A percentile compares a stretch with the other conserved stretches of the same genome.
phyloP scores from a whole-genome alignment of 805 yeast species.

The Geotrichum ghanense region DNA sequence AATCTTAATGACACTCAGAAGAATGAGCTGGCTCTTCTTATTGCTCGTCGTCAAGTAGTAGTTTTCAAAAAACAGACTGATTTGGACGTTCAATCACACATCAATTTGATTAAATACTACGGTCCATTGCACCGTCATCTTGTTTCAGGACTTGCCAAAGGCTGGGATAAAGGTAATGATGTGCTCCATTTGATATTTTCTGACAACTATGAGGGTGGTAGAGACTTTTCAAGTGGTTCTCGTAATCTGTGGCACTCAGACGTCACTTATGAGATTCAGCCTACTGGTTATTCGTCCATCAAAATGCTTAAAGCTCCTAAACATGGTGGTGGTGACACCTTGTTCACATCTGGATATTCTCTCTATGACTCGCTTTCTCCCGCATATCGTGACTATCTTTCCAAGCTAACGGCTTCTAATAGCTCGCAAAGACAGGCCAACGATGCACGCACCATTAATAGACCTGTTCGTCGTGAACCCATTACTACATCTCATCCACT shows the following conservation, averaged over 20 bases:
- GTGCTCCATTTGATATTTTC: conserved; percentile 24
- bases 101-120: conserved; percentile 20
- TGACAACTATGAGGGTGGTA: too few relatives aligned
- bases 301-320: conserved; percentile 47
- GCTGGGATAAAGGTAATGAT: conserved; percentile 32
- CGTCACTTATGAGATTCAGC: conserved; percentile 60
- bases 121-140: conserved; percentile 26
- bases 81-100: conserved; percentile 21
- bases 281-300: conserved; percentile 59
- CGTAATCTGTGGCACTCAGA: conserved; percentile 53
- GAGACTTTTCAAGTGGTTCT: not conserved
- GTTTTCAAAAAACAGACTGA: too few relatives aligned
- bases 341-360: conserved; percentile 59
- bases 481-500: conserved; percentile 45
- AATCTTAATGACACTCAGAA: conserved; percentile 39
- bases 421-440: conserved; percentile 43
- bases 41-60: conserved; percentile 62
- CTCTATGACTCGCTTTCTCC: conserved; percentile 66
- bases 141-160: conserved; percentile 17
- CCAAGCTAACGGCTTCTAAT: conserved; percentile 54
- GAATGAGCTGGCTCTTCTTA: conserved; percentile 52
- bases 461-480: conserved; percentile 33
- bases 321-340: conserved; percentile 61
- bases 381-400: conserved; percentile 43
- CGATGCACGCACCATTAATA: conserved; percentile 25